Percentiles rank a stretch among this genome's conserved stretches.
Evolutionary conservation across 2,329 filamentous ascomycete genomes (phyloP).

Genomic region (Colletotrichum sp.): DNA sequence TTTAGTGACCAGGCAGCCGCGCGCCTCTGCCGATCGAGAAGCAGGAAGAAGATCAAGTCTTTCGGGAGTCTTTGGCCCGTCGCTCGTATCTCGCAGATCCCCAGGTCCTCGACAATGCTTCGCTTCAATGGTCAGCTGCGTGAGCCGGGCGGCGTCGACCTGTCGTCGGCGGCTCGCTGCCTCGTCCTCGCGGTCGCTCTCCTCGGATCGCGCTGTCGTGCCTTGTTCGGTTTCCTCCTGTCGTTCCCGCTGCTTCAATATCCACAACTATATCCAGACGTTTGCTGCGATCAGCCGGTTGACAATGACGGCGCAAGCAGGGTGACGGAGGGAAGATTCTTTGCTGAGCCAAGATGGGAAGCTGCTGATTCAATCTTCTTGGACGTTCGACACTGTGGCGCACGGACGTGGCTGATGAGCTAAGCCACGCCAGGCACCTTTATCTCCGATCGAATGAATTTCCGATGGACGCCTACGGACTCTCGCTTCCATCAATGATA

Average conservation of each 20-base stretch:
- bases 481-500: background rate
- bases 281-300: background rate
- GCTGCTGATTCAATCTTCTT: constrained; percentile 7
- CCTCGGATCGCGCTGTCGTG: background rate
- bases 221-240: background rate
- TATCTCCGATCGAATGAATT: background rate
- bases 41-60: background rate
- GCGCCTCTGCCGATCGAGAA: background rate
- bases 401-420: background rate
- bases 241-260: background rate
- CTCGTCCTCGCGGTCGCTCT: background rate
- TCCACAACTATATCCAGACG: background rate
- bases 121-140: background rate
- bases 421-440: background rate
- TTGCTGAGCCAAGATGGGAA: background rate
- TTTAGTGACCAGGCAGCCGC: background rate
- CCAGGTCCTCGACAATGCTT: background rate
- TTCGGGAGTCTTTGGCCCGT: background rate
- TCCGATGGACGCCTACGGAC: background rate
- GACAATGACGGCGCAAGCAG: background rate
- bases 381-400: constrained; percentile 9
- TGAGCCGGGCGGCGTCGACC: background rate
- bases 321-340: background rate
- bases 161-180: background rate
- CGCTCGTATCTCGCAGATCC: background rate